Evolutionary conservation across 441 rosid species (phyloP).

Genomic region (Gossypium gossypioides): DNA sequence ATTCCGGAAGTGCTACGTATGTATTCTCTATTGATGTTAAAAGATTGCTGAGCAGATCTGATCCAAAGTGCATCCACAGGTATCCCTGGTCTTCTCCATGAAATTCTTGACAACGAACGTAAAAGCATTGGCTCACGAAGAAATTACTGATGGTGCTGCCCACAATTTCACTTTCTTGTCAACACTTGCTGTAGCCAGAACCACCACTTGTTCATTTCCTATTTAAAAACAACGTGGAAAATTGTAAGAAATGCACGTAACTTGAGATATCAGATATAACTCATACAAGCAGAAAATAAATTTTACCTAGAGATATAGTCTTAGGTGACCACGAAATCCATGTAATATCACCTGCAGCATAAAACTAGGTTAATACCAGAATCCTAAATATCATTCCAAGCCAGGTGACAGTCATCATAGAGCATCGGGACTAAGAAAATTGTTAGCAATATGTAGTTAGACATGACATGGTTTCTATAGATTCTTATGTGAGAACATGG

Average conservation of each 20-base stretch:
- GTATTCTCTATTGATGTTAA: background rate
- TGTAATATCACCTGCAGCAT: slow-evolving; percentile 72
- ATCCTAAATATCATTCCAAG: background rate
- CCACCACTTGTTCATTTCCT: slow-evolving; percentile 42
- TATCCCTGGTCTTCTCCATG: background rate
- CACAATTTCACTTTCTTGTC: slow-evolving; percentile 94
- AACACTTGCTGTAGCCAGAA: slow-evolving; percentile 63
- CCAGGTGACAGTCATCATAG: background rate
- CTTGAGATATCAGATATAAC: slow-evolving; percentile 5
- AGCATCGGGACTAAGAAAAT: background rate
- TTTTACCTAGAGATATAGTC: slow-evolving; percentile 50
- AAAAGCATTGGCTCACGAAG: background rate
- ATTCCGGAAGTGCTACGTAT: background rate
- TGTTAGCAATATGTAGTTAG: background rate
- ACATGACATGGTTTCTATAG: background rate
- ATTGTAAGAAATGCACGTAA: background rate
- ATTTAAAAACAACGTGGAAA: slow-evolving; percentile 18
- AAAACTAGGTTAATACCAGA: background rate
- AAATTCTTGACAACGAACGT: background rate
- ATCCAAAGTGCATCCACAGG: background rate
- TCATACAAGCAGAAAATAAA: background rate
- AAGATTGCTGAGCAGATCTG: background rate
- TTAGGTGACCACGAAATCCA: slow-evolving; percentile 73
- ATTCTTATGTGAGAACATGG: background rate
- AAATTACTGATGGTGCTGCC: slow-evolving; percentile 47